Evolutionary conservation across 139 green algal species (phyloP).

Genomic region (Picochlorum sp.): DNA sequence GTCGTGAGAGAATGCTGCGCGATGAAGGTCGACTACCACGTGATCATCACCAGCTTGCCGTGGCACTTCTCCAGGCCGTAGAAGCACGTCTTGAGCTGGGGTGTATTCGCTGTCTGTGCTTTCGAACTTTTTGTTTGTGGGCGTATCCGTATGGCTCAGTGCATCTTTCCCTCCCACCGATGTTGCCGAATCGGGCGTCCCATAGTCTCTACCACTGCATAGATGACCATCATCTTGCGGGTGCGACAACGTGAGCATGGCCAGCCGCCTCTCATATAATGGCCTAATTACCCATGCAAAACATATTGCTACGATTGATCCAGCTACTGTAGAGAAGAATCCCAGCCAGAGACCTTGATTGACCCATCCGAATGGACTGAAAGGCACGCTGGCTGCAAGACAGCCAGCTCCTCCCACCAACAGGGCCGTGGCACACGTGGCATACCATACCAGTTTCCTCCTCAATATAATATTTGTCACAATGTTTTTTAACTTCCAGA

Average conservation of each 20-base stretch:
- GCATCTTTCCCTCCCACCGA: too few species aligned
- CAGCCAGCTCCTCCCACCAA: conserved; percentile 1
- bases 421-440: conserved; percentile 2
- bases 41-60: too few species aligned
- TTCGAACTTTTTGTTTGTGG: too few species aligned
- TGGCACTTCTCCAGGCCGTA: too few species aligned
- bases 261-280: not conserved
- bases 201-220: too few species aligned
- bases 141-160: too few species aligned
- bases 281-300: not conserved
- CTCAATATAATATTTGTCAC: conserved; percentile 21
- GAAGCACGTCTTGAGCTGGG: too few species aligned
- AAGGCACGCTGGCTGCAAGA: conserved; percentile 10
- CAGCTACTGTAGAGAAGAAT: conserved; percentile 11
- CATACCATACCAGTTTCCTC: conserved; percentile 10
- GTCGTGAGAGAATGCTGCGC: too few species aligned
- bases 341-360: conserved; percentile 30
- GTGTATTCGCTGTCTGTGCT: too few species aligned
- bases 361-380: conserved; percentile 25
- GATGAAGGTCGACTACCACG: too few species aligned
- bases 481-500: not conserved
- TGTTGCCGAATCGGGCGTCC: too few species aligned
- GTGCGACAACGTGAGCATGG: not conserved
- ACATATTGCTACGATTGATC: not conserved
- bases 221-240: too few species aligned